Evolutionary conservation across 177 flowering plant species (phyloP).

Genomic region (Vitis hybrid): DNA sequence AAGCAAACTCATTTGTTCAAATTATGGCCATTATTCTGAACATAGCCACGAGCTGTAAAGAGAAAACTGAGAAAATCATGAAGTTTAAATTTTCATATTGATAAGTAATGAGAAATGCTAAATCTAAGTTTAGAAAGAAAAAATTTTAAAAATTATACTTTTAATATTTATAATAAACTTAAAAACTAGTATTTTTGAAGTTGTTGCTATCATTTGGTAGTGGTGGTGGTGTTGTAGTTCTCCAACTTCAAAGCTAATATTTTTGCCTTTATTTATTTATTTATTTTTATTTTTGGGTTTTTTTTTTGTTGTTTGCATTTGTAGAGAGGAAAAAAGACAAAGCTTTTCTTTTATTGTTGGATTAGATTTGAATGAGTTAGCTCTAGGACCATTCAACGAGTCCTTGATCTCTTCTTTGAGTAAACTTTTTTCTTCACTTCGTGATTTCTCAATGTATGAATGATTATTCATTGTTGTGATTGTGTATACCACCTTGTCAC

Average conservation of each 20-base stretch:
- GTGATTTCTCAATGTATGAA: neutral
- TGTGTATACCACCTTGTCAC: neutral
- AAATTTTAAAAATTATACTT: rapidly evolving
- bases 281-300: neutral
- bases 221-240: neutral
- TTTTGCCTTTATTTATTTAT: too few relatives aligned
- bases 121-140: too few relatives aligned
- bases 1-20: too few relatives aligned
- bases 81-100: too few relatives aligned
- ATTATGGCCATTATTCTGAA: too few relatives aligned
- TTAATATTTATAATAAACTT: too few relatives aligned
- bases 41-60: too few relatives aligned
- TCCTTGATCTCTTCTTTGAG: conserved; percentile 90
- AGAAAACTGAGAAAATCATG: too few relatives aligned
- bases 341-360: conserved; percentile 4
- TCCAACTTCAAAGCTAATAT: conserved; percentile 2
- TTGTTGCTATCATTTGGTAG: too few relatives aligned
- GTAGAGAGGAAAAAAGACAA: conserved; percentile 18
- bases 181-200: too few relatives aligned
- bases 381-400: conserved; percentile 76
- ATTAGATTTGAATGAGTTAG: conserved; percentile 51
- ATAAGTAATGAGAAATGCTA: too few relatives aligned
- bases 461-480: neutral
- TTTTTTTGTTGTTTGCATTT: conserved; percentile 29
- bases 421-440: conserved; percentile 33